Percentiles rank a stretch among this genome's conserved stretches.
Conservation (phyloP, 139 green algal genomes). For the Chlamydomonas sp. region DNA sequence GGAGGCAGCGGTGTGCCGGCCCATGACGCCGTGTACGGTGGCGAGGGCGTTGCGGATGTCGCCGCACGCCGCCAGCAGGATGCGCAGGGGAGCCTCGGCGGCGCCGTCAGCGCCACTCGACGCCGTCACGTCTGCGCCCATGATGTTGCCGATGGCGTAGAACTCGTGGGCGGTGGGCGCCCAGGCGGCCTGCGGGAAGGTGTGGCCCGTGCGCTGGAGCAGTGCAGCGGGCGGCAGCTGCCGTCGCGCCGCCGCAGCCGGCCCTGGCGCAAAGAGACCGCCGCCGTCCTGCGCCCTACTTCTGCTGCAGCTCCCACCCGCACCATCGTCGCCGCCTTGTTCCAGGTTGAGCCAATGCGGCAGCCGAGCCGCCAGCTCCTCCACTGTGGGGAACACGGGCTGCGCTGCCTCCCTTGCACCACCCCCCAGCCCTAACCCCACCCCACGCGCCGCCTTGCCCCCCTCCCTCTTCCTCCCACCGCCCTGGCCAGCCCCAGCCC, state of each 20-base stretch:
- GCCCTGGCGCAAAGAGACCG: no score
- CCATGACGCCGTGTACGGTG: background rate
- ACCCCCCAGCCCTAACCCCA: background rate
- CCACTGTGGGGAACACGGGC: background rate
- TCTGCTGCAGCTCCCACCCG: background rate
- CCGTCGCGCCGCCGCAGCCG: background rate
- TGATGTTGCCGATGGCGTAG: slow-evolving; percentile 44
- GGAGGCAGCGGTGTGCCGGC: background rate
- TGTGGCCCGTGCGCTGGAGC: slow-evolving; percentile 26
- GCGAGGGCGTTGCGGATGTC: slow-evolving; percentile 40
- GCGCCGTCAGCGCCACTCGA: background rate
- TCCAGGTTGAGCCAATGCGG: slow-evolving; percentile 12
- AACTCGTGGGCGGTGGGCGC: slow-evolving; percentile 23
- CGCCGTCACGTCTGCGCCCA: slow-evolving; percentile 19
- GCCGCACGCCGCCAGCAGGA: slow-evolving; percentile 37
- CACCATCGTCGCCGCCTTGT: background rate
- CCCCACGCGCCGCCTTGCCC: no score
- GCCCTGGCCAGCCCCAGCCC: background rate
- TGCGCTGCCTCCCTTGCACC: background rate
- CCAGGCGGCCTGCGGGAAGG: slow-evolving; percentile 21
- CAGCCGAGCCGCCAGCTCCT: slow-evolving; percentile 13
- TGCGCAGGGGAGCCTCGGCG: background rate
- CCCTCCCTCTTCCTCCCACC: background rate
- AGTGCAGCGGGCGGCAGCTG: background rate
- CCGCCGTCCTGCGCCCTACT: no score